phyloP scores from a whole-genome alignment of 2,329 filamentous ascomycete species.

The Chrysosporium queenslandicum region DNA sequence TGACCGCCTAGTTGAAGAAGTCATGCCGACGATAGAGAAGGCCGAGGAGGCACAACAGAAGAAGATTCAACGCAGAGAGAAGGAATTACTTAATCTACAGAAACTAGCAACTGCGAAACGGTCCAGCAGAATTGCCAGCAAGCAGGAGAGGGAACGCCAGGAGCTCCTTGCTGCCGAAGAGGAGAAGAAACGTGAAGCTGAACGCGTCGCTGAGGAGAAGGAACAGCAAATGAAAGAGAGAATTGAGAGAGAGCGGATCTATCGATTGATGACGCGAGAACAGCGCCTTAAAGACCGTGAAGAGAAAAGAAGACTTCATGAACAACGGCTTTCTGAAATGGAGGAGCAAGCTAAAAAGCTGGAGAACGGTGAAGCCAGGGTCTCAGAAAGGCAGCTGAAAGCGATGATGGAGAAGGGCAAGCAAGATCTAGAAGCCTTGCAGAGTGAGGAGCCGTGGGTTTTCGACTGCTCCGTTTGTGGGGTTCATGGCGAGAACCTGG shows the following conservation, averaged over 20 bases:
- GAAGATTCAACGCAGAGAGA: slow-evolving; percentile 64
- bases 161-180: slow-evolving; percentile 63
- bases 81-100: slow-evolving; percentile 68
- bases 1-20: slow-evolving; percentile 61
- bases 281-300: slow-evolving; percentile 79
- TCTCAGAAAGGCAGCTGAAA: slow-evolving; percentile 72
- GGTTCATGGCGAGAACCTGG: slow-evolving; percentile 72
- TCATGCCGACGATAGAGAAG: slow-evolving; percentile 75
- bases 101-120: slow-evolving; percentile 90
- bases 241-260: slow-evolving; percentile 64
- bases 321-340: slow-evolving; percentile 70
- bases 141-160: slow-evolving; percentile 64
- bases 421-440: slow-evolving; percentile 63
- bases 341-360: slow-evolving; percentile 62
- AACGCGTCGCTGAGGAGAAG: slow-evolving; percentile 52
- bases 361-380: slow-evolving; percentile 47
- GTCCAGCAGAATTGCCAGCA: slow-evolving; percentile 78
- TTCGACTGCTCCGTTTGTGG: slow-evolving; percentile 90
- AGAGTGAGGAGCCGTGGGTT: slow-evolving; percentile 74
- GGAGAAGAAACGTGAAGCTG: slow-evolving; percentile 53
- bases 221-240: slow-evolving; percentile 53
- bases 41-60: slow-evolving; percentile 58
- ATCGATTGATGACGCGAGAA: slow-evolving; percentile 72
- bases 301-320: slow-evolving; percentile 67
- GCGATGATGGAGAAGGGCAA: slow-evolving; percentile 71